Base-by-base conservation (phyloP, 768 basidiomycete species). In the Termitomyces titanicus region DNA sequence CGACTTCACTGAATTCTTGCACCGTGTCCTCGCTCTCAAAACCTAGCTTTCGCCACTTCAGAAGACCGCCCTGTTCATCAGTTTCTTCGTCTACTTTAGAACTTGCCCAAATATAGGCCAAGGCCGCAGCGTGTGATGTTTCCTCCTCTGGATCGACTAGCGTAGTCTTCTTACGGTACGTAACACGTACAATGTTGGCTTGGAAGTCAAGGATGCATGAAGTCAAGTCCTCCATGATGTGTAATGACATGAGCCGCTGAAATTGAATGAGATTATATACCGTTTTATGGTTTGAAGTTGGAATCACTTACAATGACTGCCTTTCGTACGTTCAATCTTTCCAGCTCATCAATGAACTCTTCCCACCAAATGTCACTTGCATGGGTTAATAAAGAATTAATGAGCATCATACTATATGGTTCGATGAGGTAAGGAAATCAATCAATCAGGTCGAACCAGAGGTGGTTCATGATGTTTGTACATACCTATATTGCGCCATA, bases 151-250 rank as follows among this genome's bases (percentile, higher is more conserved):
- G 82, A 62, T 92, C 86, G 17, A 94, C 89, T 22, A 81, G 69
- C 3, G 89, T 89, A 15, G 79, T 88, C 72, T 92, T 93, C 74
- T 88, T 89, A 53, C 87, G 82, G 67, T 89, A 88, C 13, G 82
- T 84, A 27, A 92, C 82, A 37, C 89, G 84, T 52, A 90, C 76
- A 55, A 93, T 81, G 69, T 92, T 92, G 25, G 89, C 85, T 73
- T 94, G 92, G 68, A 94, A 94, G 66, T 94, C 89, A 53, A 94
- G 78, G 45, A 94, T 87, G 55, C 85, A 87, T 0, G 91, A 93
- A 7, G 87, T 84, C 51, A 93, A 73, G 64, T 94, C 92, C 59
- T 92, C 89, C 47, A 85, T 82, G 27, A 84, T 87, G 61, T 91
- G 88, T 29, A 87, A 79, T 8, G 87, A 84, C 90, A 93, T 94